Evolutionary conservation across 352 stramenopile species (phyloP), one percentile per base, ranked within the genome.

Genomic region (Pythium coloratum): DNA sequence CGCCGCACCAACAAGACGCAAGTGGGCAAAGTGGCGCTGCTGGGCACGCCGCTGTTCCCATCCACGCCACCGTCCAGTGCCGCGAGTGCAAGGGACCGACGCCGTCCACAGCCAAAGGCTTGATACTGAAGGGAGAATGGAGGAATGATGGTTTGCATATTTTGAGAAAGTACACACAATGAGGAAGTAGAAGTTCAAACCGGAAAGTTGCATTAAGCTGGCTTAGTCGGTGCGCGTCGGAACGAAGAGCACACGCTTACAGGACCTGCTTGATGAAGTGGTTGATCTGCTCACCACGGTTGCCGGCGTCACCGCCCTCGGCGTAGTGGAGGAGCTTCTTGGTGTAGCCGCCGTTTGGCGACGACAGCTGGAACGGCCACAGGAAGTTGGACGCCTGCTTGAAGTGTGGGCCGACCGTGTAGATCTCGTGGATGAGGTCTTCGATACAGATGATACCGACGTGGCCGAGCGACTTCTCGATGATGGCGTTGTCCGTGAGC

Each of bases 321-420:
- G 90, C 93, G 64, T 97, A 97, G 89, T 98, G 94, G 36, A 97
- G 82, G 26, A 97, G 84, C 90, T 98, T 98, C 82, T 98, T 90
- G 71, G 81, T 95, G 90, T 97, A 98, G 67, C 94, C 92, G 46
- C 94, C 97, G 72, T 92, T 98, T 44, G 97, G 97, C 55, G 91
- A 97, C 72, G 96, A 99, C 40, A 99, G 88, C 94, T 99, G 98
- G 93, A 99, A 99, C 16, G 98, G 97, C 97, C 97, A 99, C 65
- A 99, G 89, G 85, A 99, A 99, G 96, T 99, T 99, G 66, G 97
- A 96, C 55, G 94, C 97, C 73, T 98, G 73, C 91, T 99, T 99
- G 94, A 99, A 99, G 91, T 99, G 77, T 61, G 97, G 95, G 73
- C 98, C 97, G 64, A 99, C 94, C 66, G 97, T 99, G 93, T 92